Percentiles rank a stretch among this genome's conserved stretches.
Evolutionary conservation across 768 basidiomycete genomes (phyloP).

Genomic region (Auricularia cornea): DNA sequence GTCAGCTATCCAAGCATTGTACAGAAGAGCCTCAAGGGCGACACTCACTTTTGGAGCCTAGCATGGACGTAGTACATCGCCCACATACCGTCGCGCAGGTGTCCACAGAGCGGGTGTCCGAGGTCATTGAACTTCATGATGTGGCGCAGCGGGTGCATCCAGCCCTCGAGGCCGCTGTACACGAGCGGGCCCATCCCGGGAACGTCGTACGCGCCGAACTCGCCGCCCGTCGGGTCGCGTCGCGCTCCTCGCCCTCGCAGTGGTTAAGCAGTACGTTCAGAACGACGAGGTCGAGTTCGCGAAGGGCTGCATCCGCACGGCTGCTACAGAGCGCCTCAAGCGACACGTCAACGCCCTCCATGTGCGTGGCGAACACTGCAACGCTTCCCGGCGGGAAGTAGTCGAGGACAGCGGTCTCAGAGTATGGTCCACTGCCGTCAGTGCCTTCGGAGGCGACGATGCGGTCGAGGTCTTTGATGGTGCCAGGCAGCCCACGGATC

Average conservation of each 20-base stretch:
- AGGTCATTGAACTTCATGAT: slow-evolving; percentile 89
- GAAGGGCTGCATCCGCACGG: slow-evolving; percentile 66
- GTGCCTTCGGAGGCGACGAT: slow-evolving; percentile 51
- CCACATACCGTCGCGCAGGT: slow-evolving; percentile 85
- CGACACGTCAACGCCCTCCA: slow-evolving; percentile 59
- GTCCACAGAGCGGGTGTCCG: slow-evolving; percentile 83
- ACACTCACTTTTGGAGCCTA: slow-evolving; percentile 65
- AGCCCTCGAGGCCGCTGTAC: slow-evolving; percentile 95
- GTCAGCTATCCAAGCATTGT: no score
- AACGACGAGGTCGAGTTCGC: slow-evolving; percentile 70
- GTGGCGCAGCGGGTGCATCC: slow-evolving; percentile 83
- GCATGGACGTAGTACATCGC: slow-evolving; percentile 79
- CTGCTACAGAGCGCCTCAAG: slow-evolving; percentile 69
- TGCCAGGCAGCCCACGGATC: slow-evolving; percentile 66
- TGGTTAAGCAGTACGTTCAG: slow-evolving; percentile 81
- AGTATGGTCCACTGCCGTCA: slow-evolving; percentile 61
- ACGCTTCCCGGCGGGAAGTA: slow-evolving; percentile 93
- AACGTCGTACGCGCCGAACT: slow-evolving; percentile 75
- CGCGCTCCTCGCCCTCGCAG: slow-evolving; percentile 84
- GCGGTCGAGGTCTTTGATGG: slow-evolving; percentile 54
- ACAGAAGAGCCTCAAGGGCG: no score
- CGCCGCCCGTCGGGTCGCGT: slow-evolving; percentile 75
- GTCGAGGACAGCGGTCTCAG: slow-evolving; percentile 80
- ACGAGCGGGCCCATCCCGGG: slow-evolving; percentile 65
- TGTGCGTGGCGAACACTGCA: slow-evolving; percentile 83